A percentile compares a stretch with the other conserved stretches of the same genome.
phyloP scores from a whole-genome alignment of 768 basidiomycete genomes.

The Steccherinum ochraceum region DNA sequence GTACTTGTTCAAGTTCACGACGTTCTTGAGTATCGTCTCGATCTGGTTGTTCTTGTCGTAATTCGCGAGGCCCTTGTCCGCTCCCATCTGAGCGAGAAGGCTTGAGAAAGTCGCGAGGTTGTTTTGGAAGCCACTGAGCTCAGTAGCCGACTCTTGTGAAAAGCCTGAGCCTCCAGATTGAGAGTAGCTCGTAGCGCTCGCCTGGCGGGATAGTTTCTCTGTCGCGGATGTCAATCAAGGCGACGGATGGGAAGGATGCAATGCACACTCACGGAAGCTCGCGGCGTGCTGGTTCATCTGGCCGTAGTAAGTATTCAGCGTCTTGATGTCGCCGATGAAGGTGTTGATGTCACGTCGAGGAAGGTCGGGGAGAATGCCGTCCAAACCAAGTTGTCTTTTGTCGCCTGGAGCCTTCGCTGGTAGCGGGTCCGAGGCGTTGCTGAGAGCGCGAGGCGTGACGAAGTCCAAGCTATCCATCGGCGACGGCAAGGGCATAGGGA shows the following conservation, averaged over 20 bases:
- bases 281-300: slow-evolving; percentile 16
- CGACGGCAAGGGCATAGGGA: slow-evolving; percentile 16
- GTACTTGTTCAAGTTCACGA: slow-evolving; percentile 44
- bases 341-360: slow-evolving; percentile 9
- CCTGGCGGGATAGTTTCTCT: background rate
- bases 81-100: slow-evolving; percentile 22
- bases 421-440: background rate
- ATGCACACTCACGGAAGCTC: slow-evolving; percentile 22
- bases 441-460: background rate
- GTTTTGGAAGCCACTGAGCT: slow-evolving; percentile 29
- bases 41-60: slow-evolving; percentile 39
- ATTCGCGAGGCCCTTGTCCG: slow-evolving; percentile 45
- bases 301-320: slow-evolving; percentile 20
- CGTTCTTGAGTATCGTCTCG: slow-evolving; percentile 43
- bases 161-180: slow-evolving; percentile 24
- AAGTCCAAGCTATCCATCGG: slow-evolving; percentile 7
- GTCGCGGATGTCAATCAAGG: background rate
- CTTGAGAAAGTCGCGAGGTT: slow-evolving; percentile 26
- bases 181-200: slow-evolving; percentile 1
- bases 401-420: no score
- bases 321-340: slow-evolving; percentile 15
- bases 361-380: slow-evolving; percentile 3
- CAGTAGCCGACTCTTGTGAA: slow-evolving; percentile 30
- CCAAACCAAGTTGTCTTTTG: background rate
- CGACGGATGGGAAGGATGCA: background rate